These are phyloP conservation scores for Phaeosphaeria sp. DNA, from an alignment of 2,329 filamentous ascomycete genomes.

Conservation along the genomic window DNA sequence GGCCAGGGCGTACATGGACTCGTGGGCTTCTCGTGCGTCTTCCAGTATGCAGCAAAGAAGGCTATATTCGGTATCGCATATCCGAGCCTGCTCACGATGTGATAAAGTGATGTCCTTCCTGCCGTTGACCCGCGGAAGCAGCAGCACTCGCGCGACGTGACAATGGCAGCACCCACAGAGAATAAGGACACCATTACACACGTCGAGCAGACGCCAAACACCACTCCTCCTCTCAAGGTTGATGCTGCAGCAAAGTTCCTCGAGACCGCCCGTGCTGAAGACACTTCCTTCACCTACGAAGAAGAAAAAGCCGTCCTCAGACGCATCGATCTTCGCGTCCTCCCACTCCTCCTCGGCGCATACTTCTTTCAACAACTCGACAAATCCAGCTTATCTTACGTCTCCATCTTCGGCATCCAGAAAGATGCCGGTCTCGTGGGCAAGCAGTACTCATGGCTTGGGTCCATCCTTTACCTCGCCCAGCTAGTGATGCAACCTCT, in stretches of 20 bases:
- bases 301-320: conserved; percentile 60
- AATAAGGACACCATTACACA: conserved; percentile 24
- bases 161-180: conserved; percentile 12
- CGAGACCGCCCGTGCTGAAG: conserved; percentile 46
- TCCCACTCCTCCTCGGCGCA: conserved; percentile 63
- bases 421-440: conserved; percentile 57
- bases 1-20: neutral
- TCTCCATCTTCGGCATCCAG: conserved; percentile 59
- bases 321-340: conserved; percentile 57
- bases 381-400: conserved; percentile 53
- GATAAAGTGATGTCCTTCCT: neutral
- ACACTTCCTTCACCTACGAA: conserved; percentile 54
- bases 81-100: neutral
- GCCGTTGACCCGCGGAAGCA: neutral
- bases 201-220: conserved; percentile 14
- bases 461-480: conserved; percentile 65
- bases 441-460: conserved; percentile 64
- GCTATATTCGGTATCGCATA: neutral
- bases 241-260: conserved; percentile 59
- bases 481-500: conserved; percentile 61
- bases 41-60: neutral
- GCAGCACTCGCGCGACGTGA: neutral
- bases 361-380: conserved; percentile 67
- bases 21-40: neutral
- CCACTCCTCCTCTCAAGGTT: conserved; percentile 7